A percentile compares a stretch with the other conserved stretches of the same genome.
These are phyloP conservation scores for Actinomucor elegans DNA, from an alignment of 371 early-diverging fungal species.

Conservation along the genomic window DNA sequence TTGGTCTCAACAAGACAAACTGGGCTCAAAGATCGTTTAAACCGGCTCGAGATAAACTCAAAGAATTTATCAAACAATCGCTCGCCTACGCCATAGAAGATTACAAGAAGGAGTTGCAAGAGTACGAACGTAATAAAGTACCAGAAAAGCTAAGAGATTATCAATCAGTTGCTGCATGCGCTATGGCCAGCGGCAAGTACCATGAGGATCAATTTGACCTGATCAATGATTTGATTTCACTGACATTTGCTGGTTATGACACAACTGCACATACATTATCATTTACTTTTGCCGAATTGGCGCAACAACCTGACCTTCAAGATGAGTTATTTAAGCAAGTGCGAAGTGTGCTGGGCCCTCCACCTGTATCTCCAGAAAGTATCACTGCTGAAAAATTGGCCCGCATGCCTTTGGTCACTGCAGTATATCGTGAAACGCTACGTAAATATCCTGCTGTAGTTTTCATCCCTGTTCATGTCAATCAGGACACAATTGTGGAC, in stretches of 20 bases:
- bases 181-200: slow-evolving; percentile 38
- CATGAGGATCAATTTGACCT: slow-evolving; percentile 24
- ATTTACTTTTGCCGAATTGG: slow-evolving; percentile 47
- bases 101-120: slow-evolving; percentile 10
- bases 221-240: slow-evolving; percentile 39
- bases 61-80: slow-evolving; percentile 39
- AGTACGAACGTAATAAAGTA: slow-evolving; percentile 4
- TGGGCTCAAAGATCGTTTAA: slow-evolving; percentile 43
- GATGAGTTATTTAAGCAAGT: slow-evolving; percentile 38
- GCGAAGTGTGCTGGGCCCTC: slow-evolving; percentile 37
- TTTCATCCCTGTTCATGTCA: slow-evolving; percentile 52
- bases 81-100: slow-evolving; percentile 24
- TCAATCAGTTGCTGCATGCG: slow-evolving; percentile 41
- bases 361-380: slow-evolving; percentile 31
- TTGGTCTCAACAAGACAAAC: slow-evolving; percentile 39
- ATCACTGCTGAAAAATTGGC: slow-evolving; percentile 44
- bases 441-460: slow-evolving; percentile 52
- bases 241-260: slow-evolving; percentile 52
- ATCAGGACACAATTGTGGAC: slow-evolving; percentile 36
- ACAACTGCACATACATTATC: slow-evolving; percentile 51
- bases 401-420: slow-evolving; percentile 39
- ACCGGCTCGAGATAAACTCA: slow-evolving; percentile 38
- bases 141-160: slow-evolving; percentile 15
- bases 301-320: slow-evolving; percentile 40
- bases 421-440: slow-evolving; percentile 48